A percentile compares a stretch with the other conserved stretches of the same genome.
Evolutionary conservation across 1,284 basidiomycete genomes (phyloP).

Genomic region (Tremellales sp.): DNA sequence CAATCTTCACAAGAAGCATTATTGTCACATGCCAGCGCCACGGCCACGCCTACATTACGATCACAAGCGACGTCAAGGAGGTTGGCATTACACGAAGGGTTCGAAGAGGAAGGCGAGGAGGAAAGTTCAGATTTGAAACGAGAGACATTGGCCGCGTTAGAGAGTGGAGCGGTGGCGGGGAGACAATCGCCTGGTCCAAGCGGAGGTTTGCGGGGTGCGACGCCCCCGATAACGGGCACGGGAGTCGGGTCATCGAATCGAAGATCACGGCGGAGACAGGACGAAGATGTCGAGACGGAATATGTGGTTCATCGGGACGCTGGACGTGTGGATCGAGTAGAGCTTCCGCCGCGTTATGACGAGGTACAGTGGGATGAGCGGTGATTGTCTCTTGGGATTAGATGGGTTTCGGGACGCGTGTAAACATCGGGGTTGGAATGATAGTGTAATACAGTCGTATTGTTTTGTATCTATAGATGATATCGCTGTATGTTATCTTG

Average conservation of each 20-base stretch:
- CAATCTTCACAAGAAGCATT: slow-evolving; percentile 25
- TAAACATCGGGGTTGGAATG: too few relatives aligned
- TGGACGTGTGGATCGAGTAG: slow-evolving; percentile 31
- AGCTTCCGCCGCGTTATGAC: slow-evolving; percentile 45
- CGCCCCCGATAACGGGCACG: neutral
- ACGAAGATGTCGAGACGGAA: slow-evolving; percentile 19
- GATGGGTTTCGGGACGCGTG: too few relatives aligned
- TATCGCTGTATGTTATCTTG: too few relatives aligned
- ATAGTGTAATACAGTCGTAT: too few relatives aligned
- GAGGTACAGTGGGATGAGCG: slow-evolving; percentile 37
- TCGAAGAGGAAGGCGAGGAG: slow-evolving; percentile 12
- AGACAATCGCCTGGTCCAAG: neutral
- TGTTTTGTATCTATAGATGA: too few relatives aligned
- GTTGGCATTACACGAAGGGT: slow-evolving; percentile 20
- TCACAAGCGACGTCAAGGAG: slow-evolving; percentile 11
- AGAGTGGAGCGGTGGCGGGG: neutral
- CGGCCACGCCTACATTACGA: neutral
- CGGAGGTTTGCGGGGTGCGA: neutral
- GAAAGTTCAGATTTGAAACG: slow-evolving; percentile 35
- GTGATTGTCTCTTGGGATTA: too few relatives aligned
- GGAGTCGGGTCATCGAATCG: slow-evolving; percentile 2
- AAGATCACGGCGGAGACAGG: slow-evolving; percentile 10
- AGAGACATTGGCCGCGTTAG: slow-evolving; percentile 33
- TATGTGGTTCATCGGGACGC: slow-evolving; percentile 44
- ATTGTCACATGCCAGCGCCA: slow-evolving; percentile 9